Conservation (phyloP, 2,329 filamentous ascomycete species). For the Dothiorella sarmentorum region DNA sequence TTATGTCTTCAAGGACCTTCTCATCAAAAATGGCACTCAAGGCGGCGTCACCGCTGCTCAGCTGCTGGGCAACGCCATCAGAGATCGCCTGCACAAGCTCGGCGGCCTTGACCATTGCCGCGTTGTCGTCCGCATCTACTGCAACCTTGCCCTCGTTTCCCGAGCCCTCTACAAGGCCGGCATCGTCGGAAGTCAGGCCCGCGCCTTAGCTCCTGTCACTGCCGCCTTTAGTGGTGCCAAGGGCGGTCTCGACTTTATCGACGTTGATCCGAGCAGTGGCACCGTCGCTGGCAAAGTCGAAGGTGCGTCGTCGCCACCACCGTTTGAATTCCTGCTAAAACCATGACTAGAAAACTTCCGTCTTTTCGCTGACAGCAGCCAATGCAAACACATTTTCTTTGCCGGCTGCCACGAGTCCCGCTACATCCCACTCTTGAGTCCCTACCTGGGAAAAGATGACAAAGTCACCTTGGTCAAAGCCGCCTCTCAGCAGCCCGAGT, state of each 20-base stretch:
- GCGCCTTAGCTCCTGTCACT: conserved; percentile 54
- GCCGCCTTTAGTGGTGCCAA: conserved; percentile 57
- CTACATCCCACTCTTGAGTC: conserved; percentile 56
- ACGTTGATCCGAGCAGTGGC: conserved; percentile 59
- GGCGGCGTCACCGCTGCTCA: conserved; percentile 57
- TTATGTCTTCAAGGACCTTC: conserved; percentile 53
- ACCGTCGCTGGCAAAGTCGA: conserved; percentile 57
- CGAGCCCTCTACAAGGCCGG: conserved; percentile 49
- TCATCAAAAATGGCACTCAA: conserved; percentile 47
- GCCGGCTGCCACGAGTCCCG: conserved; percentile 60
- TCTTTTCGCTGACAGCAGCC: conserved; percentile 55
- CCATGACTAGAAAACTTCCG: conserved; percentile 36
- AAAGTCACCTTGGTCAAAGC: conserved; percentile 56
- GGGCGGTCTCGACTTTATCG: conserved; percentile 59
- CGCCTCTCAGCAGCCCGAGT: conserved; percentile 52
- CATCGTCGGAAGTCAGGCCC: conserved; percentile 52
- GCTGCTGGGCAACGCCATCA: conserved; percentile 51
- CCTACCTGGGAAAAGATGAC: conserved; percentile 48
- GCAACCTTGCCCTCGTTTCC: conserved; percentile 54
- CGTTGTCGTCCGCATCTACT: conserved; percentile 55
- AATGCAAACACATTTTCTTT: conserved; percentile 64
- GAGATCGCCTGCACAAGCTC: conserved; percentile 38
- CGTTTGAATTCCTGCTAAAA: neutral
- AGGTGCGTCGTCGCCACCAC: conserved; percentile 32
- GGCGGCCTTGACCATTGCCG: conserved; percentile 49